Percentiles rank a stretch among this genome's conserved stretches.
Conservation (phyloP, 164 flowering plant species). For the Vitis cinerea region DNA sequence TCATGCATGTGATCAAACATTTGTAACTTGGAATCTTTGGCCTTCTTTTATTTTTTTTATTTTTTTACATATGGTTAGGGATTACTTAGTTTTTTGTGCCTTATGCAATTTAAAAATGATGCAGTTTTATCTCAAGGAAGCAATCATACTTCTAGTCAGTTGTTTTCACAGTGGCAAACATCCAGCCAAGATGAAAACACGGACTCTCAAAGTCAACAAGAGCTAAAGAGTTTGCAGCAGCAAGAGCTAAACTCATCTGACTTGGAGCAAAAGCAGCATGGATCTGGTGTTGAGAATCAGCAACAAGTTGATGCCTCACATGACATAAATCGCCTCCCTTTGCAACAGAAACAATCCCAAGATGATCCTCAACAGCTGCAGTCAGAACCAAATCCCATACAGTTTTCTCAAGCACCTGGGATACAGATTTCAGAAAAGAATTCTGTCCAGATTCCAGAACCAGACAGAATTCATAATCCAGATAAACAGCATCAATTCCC, state of each 20-base stretch:
- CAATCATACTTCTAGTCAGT: slow-evolving; percentile 40
- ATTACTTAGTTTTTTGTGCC: neutral
- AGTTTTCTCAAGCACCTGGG: slow-evolving; percentile 36
- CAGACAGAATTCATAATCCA: slow-evolving; percentile 27
- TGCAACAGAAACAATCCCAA: slow-evolving; percentile 33
- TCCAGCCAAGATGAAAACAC: slow-evolving; percentile 43
- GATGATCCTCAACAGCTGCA: slow-evolving; percentile 29
- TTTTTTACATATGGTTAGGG: neutral
- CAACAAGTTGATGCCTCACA: slow-evolving; percentile 26
- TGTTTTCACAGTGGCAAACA: slow-evolving; percentile 52
- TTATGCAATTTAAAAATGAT: slow-evolving; percentile 4
- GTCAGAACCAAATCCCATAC: slow-evolving; percentile 30
- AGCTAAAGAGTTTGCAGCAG: slow-evolving; percentile 24
- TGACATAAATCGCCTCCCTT: slow-evolving; percentile 28
- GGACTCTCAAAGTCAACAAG: slow-evolving; percentile 35
- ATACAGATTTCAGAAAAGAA: slow-evolving; percentile 39
- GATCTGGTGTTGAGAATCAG: slow-evolving; percentile 38
- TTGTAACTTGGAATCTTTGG: too few species aligned
- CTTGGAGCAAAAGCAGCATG: slow-evolving; percentile 31
- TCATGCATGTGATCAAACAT: too few species aligned
- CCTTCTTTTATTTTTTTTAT: neutral
- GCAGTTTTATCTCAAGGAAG: slow-evolving; percentile 52
- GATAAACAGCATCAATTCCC: slow-evolving; percentile 45
- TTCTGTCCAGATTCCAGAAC: slow-evolving; percentile 31
- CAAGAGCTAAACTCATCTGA: slow-evolving; percentile 39